Percentiles rank a stretch among this genome's conserved stretches.
These are phyloP conservation scores for Moricandia moricandioides DNA, from an alignment of 345 rosid species.

Conservation along the genomic window DNA sequence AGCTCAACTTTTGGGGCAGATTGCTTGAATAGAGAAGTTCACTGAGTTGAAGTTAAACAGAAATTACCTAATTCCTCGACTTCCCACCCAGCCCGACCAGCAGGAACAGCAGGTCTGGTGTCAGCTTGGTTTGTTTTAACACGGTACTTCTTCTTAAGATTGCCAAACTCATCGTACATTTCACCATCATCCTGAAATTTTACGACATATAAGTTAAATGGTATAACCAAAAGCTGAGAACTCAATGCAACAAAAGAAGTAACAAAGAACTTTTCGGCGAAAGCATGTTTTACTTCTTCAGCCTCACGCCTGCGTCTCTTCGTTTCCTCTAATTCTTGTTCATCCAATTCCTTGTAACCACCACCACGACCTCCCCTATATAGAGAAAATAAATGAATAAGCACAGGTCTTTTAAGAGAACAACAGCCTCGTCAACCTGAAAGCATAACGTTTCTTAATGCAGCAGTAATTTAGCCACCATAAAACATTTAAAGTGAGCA, in stretches of 20 bases:
- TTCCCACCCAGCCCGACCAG: slow-evolving; percentile 99
- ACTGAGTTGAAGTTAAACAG: background rate
- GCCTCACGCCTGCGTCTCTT: slow-evolving; percentile 86
- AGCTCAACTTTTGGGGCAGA: background rate
- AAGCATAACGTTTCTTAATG: background rate
- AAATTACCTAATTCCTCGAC: slow-evolving; percentile 80
- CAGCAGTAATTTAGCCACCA: background rate
- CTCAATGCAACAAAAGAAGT: background rate
- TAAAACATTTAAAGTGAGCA: background rate
- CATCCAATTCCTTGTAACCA: slow-evolving; percentile 98
- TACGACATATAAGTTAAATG: slow-evolving; percentile 15
- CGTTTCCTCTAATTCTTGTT: slow-evolving; percentile 97
- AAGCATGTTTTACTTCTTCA: slow-evolving; percentile 64
- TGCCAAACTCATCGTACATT: slow-evolving; percentile 98
- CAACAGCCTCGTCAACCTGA: background rate
- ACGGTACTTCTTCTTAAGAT: slow-evolving; percentile 92
- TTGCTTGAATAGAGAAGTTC: background rate
- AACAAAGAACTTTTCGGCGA: slow-evolving; percentile 3
- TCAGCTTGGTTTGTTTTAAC: slow-evolving; percentile 81
- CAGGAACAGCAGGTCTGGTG: slow-evolving; percentile 57
- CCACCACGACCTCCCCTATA: slow-evolving; percentile 97
- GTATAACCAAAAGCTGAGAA: slow-evolving; percentile 1
- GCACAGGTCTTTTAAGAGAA: slow-evolving; percentile 1
- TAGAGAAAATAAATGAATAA: slow-evolving; percentile 2
- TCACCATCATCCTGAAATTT: slow-evolving; percentile 87